Evolutionary conservation across 2,329 filamentous ascomycete species (phyloP).

Genomic region (Calonectria pseudoturangicola): DNA sequence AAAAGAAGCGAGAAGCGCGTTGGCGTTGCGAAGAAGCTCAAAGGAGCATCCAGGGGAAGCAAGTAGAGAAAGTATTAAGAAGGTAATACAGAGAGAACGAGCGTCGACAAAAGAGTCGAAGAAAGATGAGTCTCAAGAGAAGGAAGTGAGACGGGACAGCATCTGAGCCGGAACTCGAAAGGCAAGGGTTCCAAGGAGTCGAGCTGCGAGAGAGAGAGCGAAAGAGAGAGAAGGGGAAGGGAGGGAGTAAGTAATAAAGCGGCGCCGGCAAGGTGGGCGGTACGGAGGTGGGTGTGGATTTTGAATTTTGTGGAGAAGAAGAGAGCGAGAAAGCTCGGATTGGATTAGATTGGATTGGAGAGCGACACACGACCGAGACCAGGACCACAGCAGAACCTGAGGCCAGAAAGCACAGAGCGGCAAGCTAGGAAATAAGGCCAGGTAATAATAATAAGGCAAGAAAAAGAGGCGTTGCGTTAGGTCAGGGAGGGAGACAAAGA

Average conservation of each 20-base stretch:
- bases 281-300: conserved; percentile 49
- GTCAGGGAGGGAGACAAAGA: conserved; percentile 56
- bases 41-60: conserved; percentile 43
- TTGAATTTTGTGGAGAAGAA: conserved; percentile 51
- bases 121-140: conserved; percentile 55
- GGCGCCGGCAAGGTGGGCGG: conserved; percentile 50
- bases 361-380: conserved; percentile 46
- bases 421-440: conserved; percentile 51
- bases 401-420: conserved; percentile 52
- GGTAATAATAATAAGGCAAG: conserved; percentile 52
- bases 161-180: conserved; percentile 56
- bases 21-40: conserved; percentile 46
- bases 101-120: conserved; percentile 55
- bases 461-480: conserved; percentile 62
- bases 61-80: conserved; percentile 58
- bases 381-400: conserved; percentile 51
- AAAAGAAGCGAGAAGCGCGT: conserved; percentile 55
- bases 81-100: conserved; percentile 58
- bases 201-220: conserved; percentile 44
- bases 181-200: conserved; percentile 54
- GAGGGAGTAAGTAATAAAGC: conserved; percentile 38
- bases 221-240: conserved; percentile 50
- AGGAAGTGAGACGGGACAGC: conserved; percentile 52
- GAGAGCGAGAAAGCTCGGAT: conserved; percentile 50
- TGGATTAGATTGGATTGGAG: conserved; percentile 36